Percentiles rank a stretch among this genome's conserved stretches.
These are phyloP conservation scores for Xylariaceae sp. DNA, from an alignment of 2,329 filamentous ascomycete genomes.

Conservation along the genomic window DNA sequence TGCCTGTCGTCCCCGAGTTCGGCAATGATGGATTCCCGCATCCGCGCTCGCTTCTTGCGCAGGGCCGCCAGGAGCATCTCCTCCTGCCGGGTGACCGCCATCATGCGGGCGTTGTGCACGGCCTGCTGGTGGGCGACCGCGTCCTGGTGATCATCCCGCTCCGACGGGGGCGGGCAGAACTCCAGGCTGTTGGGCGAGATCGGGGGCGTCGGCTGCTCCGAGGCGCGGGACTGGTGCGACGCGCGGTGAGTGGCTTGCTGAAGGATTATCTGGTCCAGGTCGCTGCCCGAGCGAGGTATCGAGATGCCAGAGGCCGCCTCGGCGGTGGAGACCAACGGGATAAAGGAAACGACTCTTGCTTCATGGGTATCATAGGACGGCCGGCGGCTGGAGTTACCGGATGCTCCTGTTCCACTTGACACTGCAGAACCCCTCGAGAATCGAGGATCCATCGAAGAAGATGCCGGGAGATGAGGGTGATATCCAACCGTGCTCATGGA, in stretches of 20 bases:
- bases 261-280: constrained; percentile 8
- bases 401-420: constrained; percentile 29
- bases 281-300: constrained; percentile 8
- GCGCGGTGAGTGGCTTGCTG: constrained; percentile 9
- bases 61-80: constrained; percentile 51
- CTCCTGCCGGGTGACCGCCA: constrained; percentile 52
- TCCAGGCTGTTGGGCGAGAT: constrained; percentile 46
- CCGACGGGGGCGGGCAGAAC: constrained; percentile 34
- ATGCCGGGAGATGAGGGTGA: constrained; percentile 8
- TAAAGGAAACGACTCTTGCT: constrained; percentile 31
- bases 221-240: constrained; percentile 20
- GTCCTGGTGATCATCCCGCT: constrained; percentile 26
- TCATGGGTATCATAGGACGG: constrained; percentile 29
- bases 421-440: constrained; percentile 24
- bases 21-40: constrained; percentile 40
- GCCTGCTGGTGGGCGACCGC: constrained; percentile 12
- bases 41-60: constrained; percentile 47
- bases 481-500: constrained; percentile 20
- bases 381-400: constrained; percentile 21
- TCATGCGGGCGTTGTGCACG: constrained; percentile 36
- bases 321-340: constrained; percentile 22
- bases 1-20: constrained; percentile 33
- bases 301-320: constrained; percentile 17
- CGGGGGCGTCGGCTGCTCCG: constrained; percentile 40
- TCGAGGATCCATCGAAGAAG: constrained; percentile 22